phyloP scores from a whole-genome alignment of 768 basidiomycete genomes.

The Lepiota venenata region DNA sequence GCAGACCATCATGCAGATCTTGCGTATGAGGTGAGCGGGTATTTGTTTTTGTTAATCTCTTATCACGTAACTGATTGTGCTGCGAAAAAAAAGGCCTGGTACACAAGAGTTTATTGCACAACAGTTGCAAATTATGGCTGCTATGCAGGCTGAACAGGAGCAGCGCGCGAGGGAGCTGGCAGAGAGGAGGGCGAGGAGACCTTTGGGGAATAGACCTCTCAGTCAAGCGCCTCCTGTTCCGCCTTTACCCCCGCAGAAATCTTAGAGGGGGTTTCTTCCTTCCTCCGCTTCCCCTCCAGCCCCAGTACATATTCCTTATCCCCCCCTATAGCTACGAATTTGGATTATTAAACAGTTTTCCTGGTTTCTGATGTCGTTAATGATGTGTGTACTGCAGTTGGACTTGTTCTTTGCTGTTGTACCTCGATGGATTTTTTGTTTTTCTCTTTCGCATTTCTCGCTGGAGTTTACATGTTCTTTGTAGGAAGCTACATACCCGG shows the following conservation, averaged over 20 bases:
- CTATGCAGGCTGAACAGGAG: conserved; percentile 83
- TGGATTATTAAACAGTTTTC: too few relatives aligned
- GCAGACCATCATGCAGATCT: conserved; percentile 91
- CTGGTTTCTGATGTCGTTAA: too few relatives aligned
- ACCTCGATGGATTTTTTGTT: too few relatives aligned
- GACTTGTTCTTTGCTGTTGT: too few relatives aligned
- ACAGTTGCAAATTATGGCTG: conserved; percentile 77
- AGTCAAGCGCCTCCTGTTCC: conserved; percentile 37
- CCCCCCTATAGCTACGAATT: background rate
- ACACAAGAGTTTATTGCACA: conserved; percentile 87
- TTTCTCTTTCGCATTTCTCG: too few relatives aligned
- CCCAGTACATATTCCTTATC: background rate
- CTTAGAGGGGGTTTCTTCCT: background rate
- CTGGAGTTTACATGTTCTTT: too few relatives aligned
- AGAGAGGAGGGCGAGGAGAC: conserved; percentile 56
- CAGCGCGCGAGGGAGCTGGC: conserved; percentile 60
- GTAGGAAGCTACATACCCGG: too few relatives aligned
- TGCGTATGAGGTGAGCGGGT: conserved; percentile 88
- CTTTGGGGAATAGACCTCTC: conserved; percentile 24
- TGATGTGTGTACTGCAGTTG: too few relatives aligned
- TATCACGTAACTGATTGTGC: background rate
- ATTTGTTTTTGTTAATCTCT: conserved; percentile 1
- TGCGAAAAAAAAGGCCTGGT: conserved; percentile 46
- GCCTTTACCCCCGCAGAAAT: conserved; percentile 26
- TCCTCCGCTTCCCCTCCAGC: background rate